Evolutionary conservation across 179 eudicot species (phyloP), one percentile per base, ranked within the genome.

Genomic region (Silene noctiflora): DNA sequence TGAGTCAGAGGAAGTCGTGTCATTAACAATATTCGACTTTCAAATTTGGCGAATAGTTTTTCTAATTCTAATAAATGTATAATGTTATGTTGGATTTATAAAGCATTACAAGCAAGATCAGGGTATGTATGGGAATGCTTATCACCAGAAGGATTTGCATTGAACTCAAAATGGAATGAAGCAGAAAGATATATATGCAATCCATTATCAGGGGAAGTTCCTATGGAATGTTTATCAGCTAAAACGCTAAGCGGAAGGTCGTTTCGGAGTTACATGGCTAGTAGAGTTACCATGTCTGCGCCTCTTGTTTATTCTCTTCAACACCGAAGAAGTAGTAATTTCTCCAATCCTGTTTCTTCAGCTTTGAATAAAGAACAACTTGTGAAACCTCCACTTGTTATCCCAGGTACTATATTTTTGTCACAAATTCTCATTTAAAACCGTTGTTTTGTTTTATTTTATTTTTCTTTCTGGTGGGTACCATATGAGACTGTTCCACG

Each of bases 131-230:
- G 98, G 97, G 99, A 91, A 69, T 87, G 85, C 53, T 16, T 82
- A 64, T 87, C 94, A 25, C 91, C 92, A 20, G 97, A 88, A 11
- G 98, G 96, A 35, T 83, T 86, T 21, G 86, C 91, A 29, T 81
- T 95, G 39, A 83, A 93, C 78, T 95, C 99, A 6, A 95, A 95
- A 66, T 95, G 99, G 98, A 86, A 86, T 81, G 99, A 95, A 71
- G 99, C 99, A 60, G 98, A 93, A 75, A 91, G 90, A 76, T 95
- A 90, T 29, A 95, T 95, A 71, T 86, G 92, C 74, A 93, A 95
- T 77, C 99, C 99, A 5, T 76, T 87, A 4, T 95, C 98, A 39
- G 98, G 99, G 22, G 85, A 95, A 76, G 97, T 95, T 65, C 99
- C 99, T 13, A 65, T 91, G 89, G 93, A 93, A 84, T 95, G 99